Percentiles rank a stretch among this genome's conserved stretches.
phyloP scores from a whole-genome alignment of 306 rosid species.

The Prunus salicina region DNA sequence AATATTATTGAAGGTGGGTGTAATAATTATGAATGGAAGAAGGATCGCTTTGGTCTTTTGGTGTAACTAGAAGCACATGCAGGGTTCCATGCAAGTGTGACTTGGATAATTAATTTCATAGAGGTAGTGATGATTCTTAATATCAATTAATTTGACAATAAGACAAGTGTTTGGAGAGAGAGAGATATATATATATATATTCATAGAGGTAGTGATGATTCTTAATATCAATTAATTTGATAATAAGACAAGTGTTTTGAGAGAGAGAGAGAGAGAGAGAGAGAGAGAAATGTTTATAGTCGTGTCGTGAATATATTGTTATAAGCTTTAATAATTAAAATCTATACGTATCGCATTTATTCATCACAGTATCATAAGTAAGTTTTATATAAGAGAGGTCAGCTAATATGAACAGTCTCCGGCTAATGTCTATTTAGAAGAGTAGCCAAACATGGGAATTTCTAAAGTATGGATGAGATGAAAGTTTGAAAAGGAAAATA shows the following conservation, averaged over 20 bases:
- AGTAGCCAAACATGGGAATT: too few relatives aligned
- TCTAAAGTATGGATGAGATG: too few relatives aligned
- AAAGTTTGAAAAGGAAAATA: too few relatives aligned
- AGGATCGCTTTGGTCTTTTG: conserved; percentile 35
- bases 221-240: background rate
- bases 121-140: conserved; percentile 16
- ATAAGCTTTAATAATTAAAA: too few relatives aligned
- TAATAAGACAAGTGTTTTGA: background rate
- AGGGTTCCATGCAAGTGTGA: conserved; percentile 46
- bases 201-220: conserved; percentile 17
- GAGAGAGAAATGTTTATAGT: background rate
- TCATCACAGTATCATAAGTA: too few relatives aligned
- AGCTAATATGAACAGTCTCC: too few relatives aligned
- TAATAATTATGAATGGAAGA: conserved; percentile 35
- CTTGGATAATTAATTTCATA: conserved; percentile 25
- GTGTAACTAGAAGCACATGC: conserved; percentile 82
- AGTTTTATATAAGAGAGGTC: too few relatives aligned
- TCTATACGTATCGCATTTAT: too few relatives aligned
- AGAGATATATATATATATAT: too few relatives aligned
- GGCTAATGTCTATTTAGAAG: too few relatives aligned
- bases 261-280: background rate
- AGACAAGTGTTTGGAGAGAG: background rate
- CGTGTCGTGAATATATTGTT: too few relatives aligned
- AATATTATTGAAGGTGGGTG: conserved; percentile 49
- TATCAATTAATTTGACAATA: background rate